phyloP scores from a whole-genome alignment of 495 filamentous ascomycete species.

The Penicillium chermesinum region DNA sequence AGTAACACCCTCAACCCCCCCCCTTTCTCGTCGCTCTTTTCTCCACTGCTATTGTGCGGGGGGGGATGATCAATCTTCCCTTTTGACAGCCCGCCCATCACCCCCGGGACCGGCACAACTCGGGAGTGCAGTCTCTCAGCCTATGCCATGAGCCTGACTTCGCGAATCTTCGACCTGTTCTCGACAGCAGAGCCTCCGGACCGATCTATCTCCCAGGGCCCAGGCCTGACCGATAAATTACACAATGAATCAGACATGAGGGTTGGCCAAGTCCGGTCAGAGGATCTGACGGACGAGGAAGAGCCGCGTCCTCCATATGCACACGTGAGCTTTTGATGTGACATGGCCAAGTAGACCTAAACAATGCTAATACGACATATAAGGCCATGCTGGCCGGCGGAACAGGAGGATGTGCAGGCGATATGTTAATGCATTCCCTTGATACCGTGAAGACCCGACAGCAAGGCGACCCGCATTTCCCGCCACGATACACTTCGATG shows the following conservation, averaged over 20 bases:
- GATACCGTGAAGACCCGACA: conserved; percentile 99
- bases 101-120: conserved; percentile 28
- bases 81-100: conserved; percentile 9
- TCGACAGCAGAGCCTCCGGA: conserved; percentile 32
- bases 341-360: neutral
- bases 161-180: conserved; percentile 42
- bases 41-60: conserved; percentile 6
- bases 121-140: conserved; percentile 26
- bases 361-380: conserved; percentile 4
- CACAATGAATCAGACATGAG: conserved; percentile 4
- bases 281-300: conserved; percentile 28
- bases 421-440: conserved; percentile 98
- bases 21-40: conserved; percentile 19
- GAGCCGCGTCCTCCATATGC: conserved; percentile 58
- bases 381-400: conserved; percentile 95
- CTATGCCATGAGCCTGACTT: conserved; percentile 44
- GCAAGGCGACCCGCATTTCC: conserved; percentile 89
- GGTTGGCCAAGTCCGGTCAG: conserved; percentile 14
- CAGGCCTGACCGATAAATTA: neutral
- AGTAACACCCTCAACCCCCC: conserved; percentile 9
- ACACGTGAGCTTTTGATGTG: conserved; percentile 48
- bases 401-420: conserved; percentile 82
- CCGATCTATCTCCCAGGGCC: neutral
- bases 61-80: conserved; percentile 16
- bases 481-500: conserved; percentile 86